Evolutionary conservation across 805 yeast species (phyloP), one percentile per base, ranked within the genome.

Genomic region (Yarrowia divulgata): DNA sequence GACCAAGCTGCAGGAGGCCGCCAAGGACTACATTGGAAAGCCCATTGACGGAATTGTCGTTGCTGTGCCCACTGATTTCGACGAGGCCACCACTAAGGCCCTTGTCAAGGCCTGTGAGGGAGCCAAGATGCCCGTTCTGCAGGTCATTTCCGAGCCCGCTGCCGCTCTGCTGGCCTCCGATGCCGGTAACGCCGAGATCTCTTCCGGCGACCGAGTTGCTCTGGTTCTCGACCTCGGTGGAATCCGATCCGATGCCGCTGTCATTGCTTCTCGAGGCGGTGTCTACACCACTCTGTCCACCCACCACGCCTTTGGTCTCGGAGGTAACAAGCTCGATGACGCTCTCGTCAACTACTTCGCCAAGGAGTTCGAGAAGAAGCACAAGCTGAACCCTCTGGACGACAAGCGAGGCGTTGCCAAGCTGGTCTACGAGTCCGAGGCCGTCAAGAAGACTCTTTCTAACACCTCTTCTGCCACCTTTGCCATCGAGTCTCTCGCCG

Each of bases 221-320:
- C 96, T 92, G 63, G 97, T 95, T 74, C 96, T 97, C 69, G 99
- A 95, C 80, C 91, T 95, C 76, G 99, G 99, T 79, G 98, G 97
- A 77, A 85, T 93, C 74, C 87, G 98, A 81, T 89, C 97, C 50
- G 98, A 95, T 78, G 97, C 93, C 71, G 97, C 98, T 70, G 93
- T 95, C 66, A 83, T 95, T 75, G 88, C 98, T 49, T 90, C 89
- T 68, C 88, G 98, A 83, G 97, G 97, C 72, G 99, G 99, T 76
- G 86, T 95, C 73, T 85, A 91, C 81, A 94, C 99, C 69, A 83
- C 92, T 58, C 84, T 95, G 74, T 89, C 97, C 71, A 91, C 97
- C 73, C 87, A 87, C 70, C 97, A 93, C 77, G 90, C 91, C 78
- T 83, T 83, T 74, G 87, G 85, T 68, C 85, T 95, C 71, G 98